Conservation (phyloP, 2,329 filamentous ascomycete species). For the Fusarium cyanostomum region DNA sequence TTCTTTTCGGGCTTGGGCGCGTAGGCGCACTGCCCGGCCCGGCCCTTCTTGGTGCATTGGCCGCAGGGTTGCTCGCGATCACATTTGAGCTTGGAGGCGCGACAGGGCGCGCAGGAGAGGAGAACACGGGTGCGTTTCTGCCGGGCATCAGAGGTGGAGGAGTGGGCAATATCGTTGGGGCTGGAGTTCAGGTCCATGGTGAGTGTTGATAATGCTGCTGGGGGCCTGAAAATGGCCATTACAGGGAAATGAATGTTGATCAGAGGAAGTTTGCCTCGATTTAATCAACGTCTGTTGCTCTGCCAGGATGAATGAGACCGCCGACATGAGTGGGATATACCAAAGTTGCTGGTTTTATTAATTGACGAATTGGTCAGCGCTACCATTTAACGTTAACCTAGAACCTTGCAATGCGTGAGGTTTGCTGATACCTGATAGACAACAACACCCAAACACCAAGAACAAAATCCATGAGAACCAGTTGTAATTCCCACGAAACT, state of each 20-base stretch:
- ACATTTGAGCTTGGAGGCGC: constrained; percentile 65
- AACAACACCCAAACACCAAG: not conserved
- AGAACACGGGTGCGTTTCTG: constrained; percentile 60
- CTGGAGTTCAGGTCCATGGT: constrained; percentile 34
- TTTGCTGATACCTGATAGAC: not conserved
- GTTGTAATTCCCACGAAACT: not conserved
- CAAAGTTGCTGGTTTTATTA: too few relatives aligned
- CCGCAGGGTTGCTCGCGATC: constrained; percentile 62
- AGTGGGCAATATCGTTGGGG: constrained; percentile 31
- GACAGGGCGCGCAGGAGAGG: constrained; percentile 63
- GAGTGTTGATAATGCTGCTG: not conserved
- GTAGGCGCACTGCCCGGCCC: constrained; percentile 58
- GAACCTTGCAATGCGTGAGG: not conserved
- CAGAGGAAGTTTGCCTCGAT: not conserved
- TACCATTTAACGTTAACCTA: not conserved
- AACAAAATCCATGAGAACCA: not conserved
- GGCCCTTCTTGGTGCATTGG: constrained; percentile 62
- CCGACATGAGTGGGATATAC: not conserved
- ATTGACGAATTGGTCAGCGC: not conserved
- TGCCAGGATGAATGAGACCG: not conserved
- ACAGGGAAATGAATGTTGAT: too few relatives aligned
- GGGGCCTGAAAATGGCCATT: not conserved
- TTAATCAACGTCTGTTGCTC: not conserved
- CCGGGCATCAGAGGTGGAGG: constrained; percentile 30
- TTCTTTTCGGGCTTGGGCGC: constrained; percentile 56